These are phyloP conservation scores for Diphasiastrum complanatum DNA, from an alignment of 83 land plant species.

Conservation along the genomic window DNA sequence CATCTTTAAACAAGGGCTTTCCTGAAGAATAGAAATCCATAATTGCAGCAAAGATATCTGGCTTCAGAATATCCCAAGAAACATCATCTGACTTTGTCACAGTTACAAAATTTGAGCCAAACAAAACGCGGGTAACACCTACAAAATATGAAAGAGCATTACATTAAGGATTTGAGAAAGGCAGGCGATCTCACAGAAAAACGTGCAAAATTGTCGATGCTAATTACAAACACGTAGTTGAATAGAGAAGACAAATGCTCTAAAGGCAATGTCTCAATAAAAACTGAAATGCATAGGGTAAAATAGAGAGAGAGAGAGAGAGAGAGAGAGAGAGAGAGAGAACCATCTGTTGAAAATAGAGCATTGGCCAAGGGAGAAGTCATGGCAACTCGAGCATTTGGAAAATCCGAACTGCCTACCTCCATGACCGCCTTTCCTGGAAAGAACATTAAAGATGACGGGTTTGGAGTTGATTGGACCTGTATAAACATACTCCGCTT, in stretches of 20 bases:
- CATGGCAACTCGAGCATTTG: slow-evolving; percentile 88
- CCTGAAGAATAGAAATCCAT: slow-evolving; percentile 95
- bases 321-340: background rate
- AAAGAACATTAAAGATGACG: slow-evolving; percentile 84
- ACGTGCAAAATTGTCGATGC: too few species aligned
- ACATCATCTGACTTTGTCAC: slow-evolving; percentile 80
- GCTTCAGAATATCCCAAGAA: slow-evolving; percentile 83
- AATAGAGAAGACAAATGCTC: too few species aligned
- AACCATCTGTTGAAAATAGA: slow-evolving; percentile 81
- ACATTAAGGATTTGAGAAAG: too few species aligned
- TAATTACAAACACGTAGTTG: too few species aligned
- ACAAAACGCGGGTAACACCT: slow-evolving; percentile 88
- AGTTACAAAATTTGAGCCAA: slow-evolving; percentile 81
- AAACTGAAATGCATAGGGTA: too few species aligned
- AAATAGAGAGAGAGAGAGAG: background rate
- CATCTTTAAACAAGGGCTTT: slow-evolving; percentile 66
- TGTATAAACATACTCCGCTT: slow-evolving; percentile 89
- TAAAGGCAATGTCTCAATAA: too few species aligned
- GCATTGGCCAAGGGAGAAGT: slow-evolving; percentile 84
- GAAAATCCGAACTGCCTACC: slow-evolving; percentile 87
- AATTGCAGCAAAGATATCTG: slow-evolving; percentile 89
- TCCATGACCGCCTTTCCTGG: slow-evolving; percentile 98
- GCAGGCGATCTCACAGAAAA: too few species aligned
- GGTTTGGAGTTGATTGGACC: slow-evolving; percentile 89
- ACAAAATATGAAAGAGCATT: slow-evolving; percentile 10